Evolutionary conservation across 2,329 filamentous ascomycete genomes (phyloP).

Genomic region (Ophioceras dolichostomum): DNA sequence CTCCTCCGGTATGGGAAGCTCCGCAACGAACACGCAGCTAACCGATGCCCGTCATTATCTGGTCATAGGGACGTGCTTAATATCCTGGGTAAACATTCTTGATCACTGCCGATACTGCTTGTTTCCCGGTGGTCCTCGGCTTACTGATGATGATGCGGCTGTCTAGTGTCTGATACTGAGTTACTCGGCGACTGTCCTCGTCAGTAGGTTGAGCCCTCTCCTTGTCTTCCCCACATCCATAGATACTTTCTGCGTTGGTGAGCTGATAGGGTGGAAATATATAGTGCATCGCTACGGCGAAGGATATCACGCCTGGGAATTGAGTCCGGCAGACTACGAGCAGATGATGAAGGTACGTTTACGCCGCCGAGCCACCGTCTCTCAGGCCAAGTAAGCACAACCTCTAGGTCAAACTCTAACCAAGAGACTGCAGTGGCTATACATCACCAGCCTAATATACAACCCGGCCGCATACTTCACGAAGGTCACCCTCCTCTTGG

Average conservation of each 20-base stretch:
- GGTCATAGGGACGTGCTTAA: background rate
- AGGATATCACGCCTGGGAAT: constrained; percentile 1
- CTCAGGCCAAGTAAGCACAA: background rate
- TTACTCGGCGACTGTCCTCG: background rate
- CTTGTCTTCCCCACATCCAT: too few relatives aligned
- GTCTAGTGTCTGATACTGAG: background rate
- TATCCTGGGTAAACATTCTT: background rate
- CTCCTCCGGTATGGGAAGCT: background rate
- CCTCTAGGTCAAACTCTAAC: background rate
- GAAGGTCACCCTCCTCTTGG: constrained; percentile 13
- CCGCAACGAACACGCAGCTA: background rate
- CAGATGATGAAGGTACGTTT: background rate
- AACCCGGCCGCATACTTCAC: constrained; percentile 10
- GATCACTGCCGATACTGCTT: background rate
- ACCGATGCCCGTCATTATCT: background rate
- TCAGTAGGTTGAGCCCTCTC: background rate
- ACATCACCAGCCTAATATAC: constrained; percentile 9
- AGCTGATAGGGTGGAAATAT: too few relatives aligned
- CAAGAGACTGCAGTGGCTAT: constrained; percentile 4
- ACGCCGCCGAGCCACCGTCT: background rate
- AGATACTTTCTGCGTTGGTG: background rate
- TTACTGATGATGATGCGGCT: too few relatives aligned
- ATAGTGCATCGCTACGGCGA: background rate
- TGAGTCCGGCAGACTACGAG: background rate
- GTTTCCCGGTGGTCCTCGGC: too few relatives aligned